phyloP scores from a whole-genome alignment of 768 basidiomycete genomes.

The Hygrocybe coccinea region DNA sequence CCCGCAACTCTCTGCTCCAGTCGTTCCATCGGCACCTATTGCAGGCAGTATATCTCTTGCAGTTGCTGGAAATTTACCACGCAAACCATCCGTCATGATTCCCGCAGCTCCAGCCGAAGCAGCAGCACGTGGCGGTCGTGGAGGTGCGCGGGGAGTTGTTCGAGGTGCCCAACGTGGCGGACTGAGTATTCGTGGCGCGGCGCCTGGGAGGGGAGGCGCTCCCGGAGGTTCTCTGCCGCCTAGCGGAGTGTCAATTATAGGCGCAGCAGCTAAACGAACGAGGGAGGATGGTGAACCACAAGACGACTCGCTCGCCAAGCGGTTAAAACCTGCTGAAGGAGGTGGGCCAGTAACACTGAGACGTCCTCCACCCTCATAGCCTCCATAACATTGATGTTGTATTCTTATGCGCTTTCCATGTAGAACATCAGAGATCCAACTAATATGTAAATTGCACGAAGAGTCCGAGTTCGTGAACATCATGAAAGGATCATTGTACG shows the following conservation, averaged over 20 bases:
- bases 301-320: slow-evolving; percentile 62
- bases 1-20: slow-evolving; percentile 9
- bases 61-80: slow-evolving; percentile 10
- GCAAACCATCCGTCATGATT: slow-evolving; percentile 14
- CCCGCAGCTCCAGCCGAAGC: slow-evolving; percentile 9
- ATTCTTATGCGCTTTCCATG: too few relatives aligned
- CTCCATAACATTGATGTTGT: too few relatives aligned
- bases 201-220: slow-evolving; percentile 34
- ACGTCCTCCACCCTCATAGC: slow-evolving; percentile 9
- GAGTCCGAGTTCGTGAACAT: neutral
- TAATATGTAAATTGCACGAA: too few relatives aligned
- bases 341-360: slow-evolving; percentile 4
- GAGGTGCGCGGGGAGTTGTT: slow-evolving; percentile 1
- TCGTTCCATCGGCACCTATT: slow-evolving; percentile 16
- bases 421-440: too few relatives aligned
- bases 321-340: slow-evolving; percentile 53
- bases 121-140: slow-evolving; percentile 10
- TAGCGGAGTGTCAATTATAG: slow-evolving; percentile 53
- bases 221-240: slow-evolving; percentile 21
- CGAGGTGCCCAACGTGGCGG: slow-evolving; percentile 27
- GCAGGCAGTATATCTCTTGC: slow-evolving; percentile 11
- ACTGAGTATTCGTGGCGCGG: slow-evolving; percentile 30
- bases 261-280: slow-evolving; percentile 60
- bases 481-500: neutral
- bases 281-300: slow-evolving; percentile 49